Conservation (phyloP, 345 rosid genomes). For the Citropsis articulata region DNA sequence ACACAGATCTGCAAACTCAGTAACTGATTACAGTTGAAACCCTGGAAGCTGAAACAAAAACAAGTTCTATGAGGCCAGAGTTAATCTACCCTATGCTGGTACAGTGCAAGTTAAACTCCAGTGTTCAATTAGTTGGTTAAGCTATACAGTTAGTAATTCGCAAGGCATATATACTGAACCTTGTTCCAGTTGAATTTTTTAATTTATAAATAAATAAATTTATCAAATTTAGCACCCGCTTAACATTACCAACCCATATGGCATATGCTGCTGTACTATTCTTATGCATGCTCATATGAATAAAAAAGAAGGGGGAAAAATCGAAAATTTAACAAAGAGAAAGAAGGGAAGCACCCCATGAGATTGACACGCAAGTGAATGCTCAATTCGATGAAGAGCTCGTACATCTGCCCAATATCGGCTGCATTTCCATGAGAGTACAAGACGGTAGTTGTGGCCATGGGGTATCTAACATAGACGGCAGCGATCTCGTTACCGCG, state of each 20-base stretch:
- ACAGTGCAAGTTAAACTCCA: background rate
- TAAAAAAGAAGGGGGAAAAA: background rate
- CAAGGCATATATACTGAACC: background rate
- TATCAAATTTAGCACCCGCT: background rate
- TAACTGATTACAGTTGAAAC: background rate
- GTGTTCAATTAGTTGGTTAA: background rate
- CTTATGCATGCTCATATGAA: background rate
- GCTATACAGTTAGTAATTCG: background rate
- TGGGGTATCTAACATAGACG: constrained; percentile 73
- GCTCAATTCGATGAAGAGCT: constrained; percentile 93
- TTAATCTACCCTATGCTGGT: background rate
- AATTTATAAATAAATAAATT: background rate
- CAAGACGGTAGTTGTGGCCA: constrained; percentile 84
- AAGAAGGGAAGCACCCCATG: constrained; percentile 58
- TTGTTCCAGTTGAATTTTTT: background rate
- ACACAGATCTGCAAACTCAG: constrained; percentile 14
- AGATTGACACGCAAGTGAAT: constrained; percentile 87
- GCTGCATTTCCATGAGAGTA: constrained; percentile 96
- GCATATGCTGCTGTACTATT: background rate
- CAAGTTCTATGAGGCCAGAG: background rate
- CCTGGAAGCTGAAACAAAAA: background rate
- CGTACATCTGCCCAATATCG: constrained; percentile 98
- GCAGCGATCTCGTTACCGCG: constrained; percentile 82
- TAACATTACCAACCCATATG: background rate
- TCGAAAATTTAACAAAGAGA: background rate